Evolutionary conservation across 768 basidiomycete species (phyloP).

Genomic region (Coprinopsis sp.): DNA sequence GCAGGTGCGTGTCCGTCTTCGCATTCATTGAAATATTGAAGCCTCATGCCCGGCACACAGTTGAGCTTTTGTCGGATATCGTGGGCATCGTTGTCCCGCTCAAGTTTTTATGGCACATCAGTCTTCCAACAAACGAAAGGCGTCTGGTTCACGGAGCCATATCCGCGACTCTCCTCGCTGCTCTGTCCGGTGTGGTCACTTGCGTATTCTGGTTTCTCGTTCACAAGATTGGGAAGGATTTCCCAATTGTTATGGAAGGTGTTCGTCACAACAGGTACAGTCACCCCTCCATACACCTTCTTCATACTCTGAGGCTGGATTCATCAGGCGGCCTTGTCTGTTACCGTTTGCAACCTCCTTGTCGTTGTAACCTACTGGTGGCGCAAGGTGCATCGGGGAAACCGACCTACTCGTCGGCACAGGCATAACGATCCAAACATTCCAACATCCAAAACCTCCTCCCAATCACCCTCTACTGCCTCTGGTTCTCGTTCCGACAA

Average conservation of each 20-base stretch:
- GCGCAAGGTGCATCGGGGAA: neutral
- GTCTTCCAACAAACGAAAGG: constrained; percentile 16
- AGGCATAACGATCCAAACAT: neutral
- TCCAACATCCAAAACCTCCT: no score
- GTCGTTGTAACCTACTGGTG: constrained; percentile 4
- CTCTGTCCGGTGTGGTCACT: constrained; percentile 17
- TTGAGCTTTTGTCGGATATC: constrained; percentile 21
- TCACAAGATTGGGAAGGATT: constrained; percentile 5
- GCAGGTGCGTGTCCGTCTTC: neutral
- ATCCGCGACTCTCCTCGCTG: constrained; percentile 19
- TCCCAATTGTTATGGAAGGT: constrained; percentile 8
- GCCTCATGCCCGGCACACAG: constrained; percentile 8
- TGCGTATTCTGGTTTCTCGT: constrained; percentile 15
- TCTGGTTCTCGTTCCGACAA: no score
- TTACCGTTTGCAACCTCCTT: constrained; percentile 8
- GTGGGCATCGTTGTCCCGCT: constrained; percentile 22
- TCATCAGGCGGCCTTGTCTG: constrained; percentile 1
- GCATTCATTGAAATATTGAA: neutral
- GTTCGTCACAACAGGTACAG: constrained; percentile 17
- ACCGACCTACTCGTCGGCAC: no score
- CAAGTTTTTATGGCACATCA: constrained; percentile 20
- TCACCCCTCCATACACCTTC: neutral
- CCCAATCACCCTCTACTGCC: no score
- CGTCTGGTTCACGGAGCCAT: constrained; percentile 21
- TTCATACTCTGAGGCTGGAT: neutral